Conservation (phyloP, 306 rosid species). For the Carpinus fangiana region DNA sequence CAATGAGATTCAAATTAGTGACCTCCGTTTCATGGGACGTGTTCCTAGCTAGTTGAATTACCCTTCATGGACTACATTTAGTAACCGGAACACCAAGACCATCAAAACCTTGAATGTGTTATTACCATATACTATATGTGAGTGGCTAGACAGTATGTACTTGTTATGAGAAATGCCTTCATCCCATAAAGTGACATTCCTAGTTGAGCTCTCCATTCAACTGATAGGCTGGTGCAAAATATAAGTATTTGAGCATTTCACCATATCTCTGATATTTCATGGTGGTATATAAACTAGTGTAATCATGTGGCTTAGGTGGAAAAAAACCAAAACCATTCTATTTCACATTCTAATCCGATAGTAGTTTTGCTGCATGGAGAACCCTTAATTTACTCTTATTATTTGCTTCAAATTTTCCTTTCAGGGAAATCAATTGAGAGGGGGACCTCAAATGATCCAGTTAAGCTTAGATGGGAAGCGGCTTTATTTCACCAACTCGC, state of each 20-base stretch:
- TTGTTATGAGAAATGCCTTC: too few relatives aligned
- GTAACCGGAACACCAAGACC: too few relatives aligned
- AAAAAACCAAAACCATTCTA: not conserved
- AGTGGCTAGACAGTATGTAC: too few relatives aligned
- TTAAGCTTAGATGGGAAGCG: slow-evolving; percentile 86
- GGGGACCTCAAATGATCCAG: slow-evolving; percentile 95
- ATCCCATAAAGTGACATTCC: too few relatives aligned
- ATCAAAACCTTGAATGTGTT: too few relatives aligned
- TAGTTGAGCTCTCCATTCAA: not conserved
- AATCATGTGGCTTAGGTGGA: not conserved
- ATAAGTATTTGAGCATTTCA: not conserved
- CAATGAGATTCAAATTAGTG: too few relatives aligned
- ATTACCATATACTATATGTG: too few relatives aligned
- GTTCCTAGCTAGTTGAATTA: too few relatives aligned
- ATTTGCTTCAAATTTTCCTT: not conserved
- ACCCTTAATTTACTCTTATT: too few relatives aligned
- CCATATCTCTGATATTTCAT: not conserved
- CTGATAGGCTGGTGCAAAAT: not conserved
- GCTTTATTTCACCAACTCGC: slow-evolving; percentile 84
- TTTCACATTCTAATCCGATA: not conserved
- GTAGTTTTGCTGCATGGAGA: not conserved
- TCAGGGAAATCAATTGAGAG: slow-evolving; percentile 79
- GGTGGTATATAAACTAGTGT: not conserved
- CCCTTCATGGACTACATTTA: too few relatives aligned
- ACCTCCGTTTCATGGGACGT: too few relatives aligned